phyloP scores from a whole-genome alignment of 2,329 filamentous ascomycete genomes.

The Penicillium sp. region DNA sequence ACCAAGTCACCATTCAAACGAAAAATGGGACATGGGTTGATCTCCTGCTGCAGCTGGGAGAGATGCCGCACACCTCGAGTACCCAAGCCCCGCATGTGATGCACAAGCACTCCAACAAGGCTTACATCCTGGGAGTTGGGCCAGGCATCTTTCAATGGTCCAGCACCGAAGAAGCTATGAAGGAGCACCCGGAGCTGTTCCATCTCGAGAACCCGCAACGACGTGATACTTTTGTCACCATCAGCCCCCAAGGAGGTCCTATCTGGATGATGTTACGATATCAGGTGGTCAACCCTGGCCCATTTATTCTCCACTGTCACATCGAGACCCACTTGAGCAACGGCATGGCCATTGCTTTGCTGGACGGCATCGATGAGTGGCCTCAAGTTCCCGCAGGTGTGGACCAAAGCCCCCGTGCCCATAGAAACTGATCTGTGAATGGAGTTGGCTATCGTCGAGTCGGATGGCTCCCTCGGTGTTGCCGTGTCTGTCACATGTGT shows the following conservation, averaged over 20 bases:
- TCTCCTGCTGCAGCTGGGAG: conserved; percentile 28
- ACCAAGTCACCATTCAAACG: conserved; percentile 27
- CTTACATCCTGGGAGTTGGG: conserved; percentile 40
- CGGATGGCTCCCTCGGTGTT: too few species aligned
- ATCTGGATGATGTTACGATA: conserved; percentile 44
- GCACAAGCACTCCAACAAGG: conserved; percentile 46
- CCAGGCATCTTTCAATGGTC: conserved; percentile 36
- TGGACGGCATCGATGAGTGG: conserved; percentile 47
- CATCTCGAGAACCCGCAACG: conserved; percentile 41
- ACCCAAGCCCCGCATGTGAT: conserved; percentile 40
- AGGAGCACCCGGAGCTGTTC: conserved; percentile 38
- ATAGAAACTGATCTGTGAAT: not conserved
- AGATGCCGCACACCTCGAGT: conserved; percentile 16
- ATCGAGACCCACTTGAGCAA: conserved; percentile 44
- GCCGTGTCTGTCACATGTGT: too few species aligned
- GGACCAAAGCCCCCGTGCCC: conserved; percentile 6
- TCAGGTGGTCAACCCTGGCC: conserved; percentile 42
- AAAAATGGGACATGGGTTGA: conserved; percentile 38
- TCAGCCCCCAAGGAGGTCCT: conserved; percentile 20
- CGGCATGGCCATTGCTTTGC: conserved; percentile 44
- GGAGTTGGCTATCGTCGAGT: not conserved
- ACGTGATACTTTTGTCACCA: conserved; percentile 39
- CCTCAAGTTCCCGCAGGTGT: conserved; percentile 29
- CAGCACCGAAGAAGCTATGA: conserved; percentile 37
- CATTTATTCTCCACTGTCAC: conserved; percentile 48